These are phyloP conservation scores for Lepiota venenata DNA, from an alignment of 768 basidiomycete genomes.

Conservation along the genomic window DNA sequence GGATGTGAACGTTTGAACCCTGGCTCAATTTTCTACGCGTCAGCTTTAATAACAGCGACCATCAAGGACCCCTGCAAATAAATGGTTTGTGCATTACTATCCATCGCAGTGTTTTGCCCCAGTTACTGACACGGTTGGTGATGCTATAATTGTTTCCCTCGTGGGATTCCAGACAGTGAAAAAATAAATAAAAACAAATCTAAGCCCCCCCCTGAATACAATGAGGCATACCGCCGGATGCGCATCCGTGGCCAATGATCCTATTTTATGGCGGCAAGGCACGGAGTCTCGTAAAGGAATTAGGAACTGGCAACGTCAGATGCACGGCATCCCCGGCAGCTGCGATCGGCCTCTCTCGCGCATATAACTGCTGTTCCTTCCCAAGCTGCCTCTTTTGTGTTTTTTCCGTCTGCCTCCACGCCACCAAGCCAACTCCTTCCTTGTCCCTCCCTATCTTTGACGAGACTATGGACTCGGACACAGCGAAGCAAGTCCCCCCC, in stretches of 20 bases:
- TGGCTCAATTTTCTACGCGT: too few species aligned
- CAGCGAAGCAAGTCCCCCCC: constrained; percentile 8
- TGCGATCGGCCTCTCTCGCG: neutral
- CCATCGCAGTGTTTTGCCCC: too few species aligned
- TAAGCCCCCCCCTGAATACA: neutral
- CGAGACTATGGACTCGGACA: constrained; percentile 8
- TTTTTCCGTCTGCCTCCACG: too few species aligned
- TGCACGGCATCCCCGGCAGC: neutral
- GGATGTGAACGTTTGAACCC: too few species aligned
- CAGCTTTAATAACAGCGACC: neutral
- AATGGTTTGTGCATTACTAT: too few species aligned
- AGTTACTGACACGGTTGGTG: too few species aligned
- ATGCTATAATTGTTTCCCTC: too few species aligned
- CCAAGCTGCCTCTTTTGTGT: too few species aligned
- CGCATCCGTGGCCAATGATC: neutral
- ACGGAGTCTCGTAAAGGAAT: neutral
- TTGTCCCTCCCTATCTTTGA: neutral
- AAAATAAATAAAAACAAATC: neutral
- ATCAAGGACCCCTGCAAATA: too few species aligned
- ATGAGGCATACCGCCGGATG: neutral
- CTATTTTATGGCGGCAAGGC: neutral
- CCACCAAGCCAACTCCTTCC: neutral
- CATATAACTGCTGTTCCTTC: neutral
- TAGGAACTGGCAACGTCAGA: neutral
- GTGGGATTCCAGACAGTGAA: too few species aligned